Evolutionary conservation across 495 filamentous ascomycete species (phyloP), one percentile per base, ranked within the genome.

Genomic region (Tuber borchii): DNA sequence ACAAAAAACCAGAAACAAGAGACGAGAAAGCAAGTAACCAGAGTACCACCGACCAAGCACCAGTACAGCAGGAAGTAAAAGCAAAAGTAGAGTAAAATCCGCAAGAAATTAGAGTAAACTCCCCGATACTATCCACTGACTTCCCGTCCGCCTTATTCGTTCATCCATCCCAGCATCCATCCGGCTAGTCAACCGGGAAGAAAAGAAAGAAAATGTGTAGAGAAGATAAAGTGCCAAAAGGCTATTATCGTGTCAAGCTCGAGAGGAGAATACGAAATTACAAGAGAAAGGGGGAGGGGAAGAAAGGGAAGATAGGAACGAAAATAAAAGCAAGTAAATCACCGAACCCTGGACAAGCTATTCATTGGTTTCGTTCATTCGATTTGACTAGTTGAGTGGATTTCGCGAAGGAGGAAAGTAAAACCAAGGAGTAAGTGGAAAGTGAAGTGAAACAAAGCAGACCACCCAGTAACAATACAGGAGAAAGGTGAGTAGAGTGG

Each of bases 31-130:
- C 31, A 37, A 44, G 1, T 20, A 51, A 17, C 69, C 39, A 71
- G 48, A 71, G 70, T 20, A 65, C 56, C 56, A 65, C 56, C 56
- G 56, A 65, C 56, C 56, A 34, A 26, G 56, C 56, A 65, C 56
- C 56, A 65, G 56, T 65, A 65, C 26, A 31, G 14, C 26, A 65
- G 56, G 56, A 17, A 65, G 26, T 17, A 65, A 4, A 19, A 34
- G 56, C 56, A 31, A 65, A 61, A 65, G 31, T 65, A 65, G 56
- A 65, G 31, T 65, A 34, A 31, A 14, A 65, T 16, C 56, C 26
- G 26, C 56, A 65, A 65, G 26, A 14, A 65, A 65, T 65, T 34
- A 65, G 34, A 34, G 26, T 65, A 65, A 65, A 65, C 56, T 65
- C 56, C 56, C 34, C 56, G 26, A 31, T 65, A 10, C 26, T 65